These are phyloP conservation scores for Byssochlamys sp. DNA, from an alignment of 2,329 filamentous ascomycete species.

Conservation along the genomic window DNA sequence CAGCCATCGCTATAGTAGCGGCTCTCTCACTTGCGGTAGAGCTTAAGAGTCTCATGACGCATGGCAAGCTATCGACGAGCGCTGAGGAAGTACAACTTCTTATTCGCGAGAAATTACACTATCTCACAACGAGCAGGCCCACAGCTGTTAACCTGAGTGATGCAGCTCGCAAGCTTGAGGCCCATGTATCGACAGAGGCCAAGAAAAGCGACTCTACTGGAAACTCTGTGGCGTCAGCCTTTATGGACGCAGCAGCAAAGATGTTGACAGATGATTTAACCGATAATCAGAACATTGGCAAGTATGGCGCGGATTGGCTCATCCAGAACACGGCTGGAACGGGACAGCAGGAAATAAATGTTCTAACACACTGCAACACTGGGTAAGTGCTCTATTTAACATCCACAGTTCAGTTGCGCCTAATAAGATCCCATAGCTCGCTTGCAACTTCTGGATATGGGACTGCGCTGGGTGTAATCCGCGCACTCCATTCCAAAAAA, in stretches of 20 bases:
- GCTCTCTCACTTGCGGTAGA: conserved; percentile 81
- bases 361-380: conserved; percentile 96
- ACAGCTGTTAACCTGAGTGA: conserved; percentile 93
- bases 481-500: conserved; percentile 59
- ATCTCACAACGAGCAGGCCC: conserved; percentile 77
- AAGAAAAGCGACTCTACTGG: conserved; percentile 24
- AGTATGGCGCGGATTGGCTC: conserved; percentile 76
- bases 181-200: conserved; percentile 44
- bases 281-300: conserved; percentile 79
- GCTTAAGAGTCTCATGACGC: conserved; percentile 42
- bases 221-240: conserved; percentile 54
- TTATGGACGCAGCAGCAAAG: conserved; percentile 69
- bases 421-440: conserved; percentile 45
- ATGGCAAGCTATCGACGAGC: conserved; percentile 35
- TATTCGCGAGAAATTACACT: conserved; percentile 69
- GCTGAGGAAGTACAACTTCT: conserved; percentile 57
- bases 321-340: conserved; percentile 44
- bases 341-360: conserved; percentile 55
- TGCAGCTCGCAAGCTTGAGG: conserved; percentile 71
- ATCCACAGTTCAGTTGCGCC: neutral
- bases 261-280: conserved; percentile 80
- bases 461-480: conserved; percentile 87
- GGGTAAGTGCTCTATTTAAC: conserved; percentile 47
- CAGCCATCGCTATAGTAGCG: conserved; percentile 96
- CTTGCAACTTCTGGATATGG: conserved; percentile 96